A percentile compares a stretch with the other conserved stretches of the same genome.
These are phyloP conservation scores for Ophiostoma tasmaniense DNA, from an alignment of 2,329 filamentous ascomycete genomes.

Conservation along the genomic window DNA sequence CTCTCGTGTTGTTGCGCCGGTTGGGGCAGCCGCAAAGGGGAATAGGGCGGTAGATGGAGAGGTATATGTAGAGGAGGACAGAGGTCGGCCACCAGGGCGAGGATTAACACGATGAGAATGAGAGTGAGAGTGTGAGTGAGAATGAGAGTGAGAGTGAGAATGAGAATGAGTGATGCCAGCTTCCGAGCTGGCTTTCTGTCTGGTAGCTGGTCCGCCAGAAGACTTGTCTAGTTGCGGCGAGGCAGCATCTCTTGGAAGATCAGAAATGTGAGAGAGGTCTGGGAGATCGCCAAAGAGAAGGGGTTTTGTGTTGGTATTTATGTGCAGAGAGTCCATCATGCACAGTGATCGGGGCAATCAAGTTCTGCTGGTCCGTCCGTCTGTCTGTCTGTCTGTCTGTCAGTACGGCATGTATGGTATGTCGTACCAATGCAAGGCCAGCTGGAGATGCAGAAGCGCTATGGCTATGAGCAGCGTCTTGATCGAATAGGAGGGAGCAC, in stretches of 20 bases:
- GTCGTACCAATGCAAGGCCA: constrained; percentile 21
- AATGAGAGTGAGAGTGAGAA: background rate
- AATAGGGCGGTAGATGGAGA: background rate
- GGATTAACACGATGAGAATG: background rate
- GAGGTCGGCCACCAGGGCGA: background rate
- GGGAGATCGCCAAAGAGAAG: constrained; percentile 13
- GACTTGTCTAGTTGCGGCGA: background rate
- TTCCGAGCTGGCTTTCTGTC: constrained; percentile 14
- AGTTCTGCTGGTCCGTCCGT: background rate
- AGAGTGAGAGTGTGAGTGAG: background rate
- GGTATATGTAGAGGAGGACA: background rate
- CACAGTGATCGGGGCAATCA: background rate
- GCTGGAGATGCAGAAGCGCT: background rate
- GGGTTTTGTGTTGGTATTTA: constrained; percentile 12
- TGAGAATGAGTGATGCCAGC: constrained; percentile 10
- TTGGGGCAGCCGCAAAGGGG: background rate
- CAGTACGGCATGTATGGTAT: constrained; percentile 3
- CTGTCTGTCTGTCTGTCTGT: background rate
- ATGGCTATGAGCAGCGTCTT: background rate
- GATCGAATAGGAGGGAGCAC: background rate
- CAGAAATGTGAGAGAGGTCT: constrained; percentile 14
- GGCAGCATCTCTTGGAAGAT: background rate
- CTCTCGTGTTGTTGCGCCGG: background rate
- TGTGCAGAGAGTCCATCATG: constrained; percentile 3
- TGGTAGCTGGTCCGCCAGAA: constrained; percentile 7